Conservation (phyloP, 176 grass and related monocot species). For the Echinochloa phyllopogon region DNA sequence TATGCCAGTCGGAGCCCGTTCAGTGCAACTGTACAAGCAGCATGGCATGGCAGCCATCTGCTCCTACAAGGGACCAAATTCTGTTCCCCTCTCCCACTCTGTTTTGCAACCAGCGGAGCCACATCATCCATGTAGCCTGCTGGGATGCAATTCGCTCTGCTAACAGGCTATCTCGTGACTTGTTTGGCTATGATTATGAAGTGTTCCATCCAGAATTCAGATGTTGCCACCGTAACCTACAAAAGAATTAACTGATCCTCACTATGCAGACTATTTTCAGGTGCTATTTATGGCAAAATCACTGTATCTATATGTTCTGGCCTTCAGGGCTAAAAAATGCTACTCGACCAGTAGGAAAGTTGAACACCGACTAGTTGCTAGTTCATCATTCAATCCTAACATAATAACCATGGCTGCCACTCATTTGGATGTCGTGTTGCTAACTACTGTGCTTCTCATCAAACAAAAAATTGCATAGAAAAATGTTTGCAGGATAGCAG, state of each 20-base stretch:
- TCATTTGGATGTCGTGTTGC: slow-evolving; percentile 4
- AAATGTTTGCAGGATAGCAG: slow-evolving; percentile 2
- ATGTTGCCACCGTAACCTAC: not conserved
- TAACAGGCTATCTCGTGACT: not conserved
- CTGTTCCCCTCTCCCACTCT: not conserved
- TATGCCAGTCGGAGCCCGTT: not conserved
- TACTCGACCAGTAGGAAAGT: not conserved
- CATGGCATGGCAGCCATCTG: not conserved
- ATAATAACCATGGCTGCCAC: not conserved
- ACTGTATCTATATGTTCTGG: not conserved
- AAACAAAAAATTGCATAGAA: not conserved
- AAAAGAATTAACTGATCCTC: not conserved
- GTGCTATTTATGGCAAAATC: not conserved
- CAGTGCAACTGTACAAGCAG: not conserved
- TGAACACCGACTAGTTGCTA: not conserved
- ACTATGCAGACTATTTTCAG: not conserved
- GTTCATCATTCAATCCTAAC: not conserved
- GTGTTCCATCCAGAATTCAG: not conserved
- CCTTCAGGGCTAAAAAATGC: not conserved
- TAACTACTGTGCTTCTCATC: not conserved
- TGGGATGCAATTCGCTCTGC: not conserved
- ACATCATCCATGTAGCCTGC: not conserved
- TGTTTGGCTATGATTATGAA: not conserved
- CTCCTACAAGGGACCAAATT: not conserved
- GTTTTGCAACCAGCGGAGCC: not conserved